Evolutionary conservation across 1,284 basidiomycete genomes (phyloP), one percentile per base, ranked within the genome.

Genomic region (Pseudomicrostroma phylloplanum): DNA sequence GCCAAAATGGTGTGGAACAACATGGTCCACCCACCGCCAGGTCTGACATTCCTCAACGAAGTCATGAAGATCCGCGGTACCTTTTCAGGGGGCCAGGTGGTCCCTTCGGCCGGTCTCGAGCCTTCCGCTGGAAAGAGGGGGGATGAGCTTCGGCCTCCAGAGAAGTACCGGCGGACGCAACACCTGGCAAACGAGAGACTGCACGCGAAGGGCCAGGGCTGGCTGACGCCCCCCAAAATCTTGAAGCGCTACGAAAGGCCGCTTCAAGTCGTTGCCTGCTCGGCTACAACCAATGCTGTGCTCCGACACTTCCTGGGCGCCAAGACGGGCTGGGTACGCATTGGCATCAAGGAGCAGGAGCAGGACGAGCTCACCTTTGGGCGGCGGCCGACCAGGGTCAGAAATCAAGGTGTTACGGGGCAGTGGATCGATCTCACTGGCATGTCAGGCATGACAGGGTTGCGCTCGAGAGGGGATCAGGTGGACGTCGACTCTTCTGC

Each of bases 201-300:
- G 4, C 43, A 48, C 12, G 19, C 51, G 8, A 15, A 19, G 21
- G 25, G 26, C 2, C 13, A 25, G 8, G 13, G 21, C 51, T 54
- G 51, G 51, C 25, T 54, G 15, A 25, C 51, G 3, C 51, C 17
- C 6, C 51, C 51, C 51, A 21, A 26, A 13, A 21, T 23, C 13
- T 15, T 54, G 51, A 25, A 54, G 21, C 21, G 21, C n/a, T 15
- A 21, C 21, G 51, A 54, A 15, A 59, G 65, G 36, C 74, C 75
- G 19, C 53, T 79, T 41, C 77, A 79, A 63, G 65, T 79, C 6
- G 67, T 79, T 0, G 63, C 67, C 23, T 67, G 68, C 26, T 74
- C 72, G 36, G 77, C 77, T 1, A 79, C 74, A 7, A 76, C 77
- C 39, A 77, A 77, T 55, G 69, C 75, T 17, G 76, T 79, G 9